These are phyloP conservation scores for Saprolegnia diclina DNA, from an alignment of 352 stramenopile genomes.

Conservation along the genomic window DNA sequence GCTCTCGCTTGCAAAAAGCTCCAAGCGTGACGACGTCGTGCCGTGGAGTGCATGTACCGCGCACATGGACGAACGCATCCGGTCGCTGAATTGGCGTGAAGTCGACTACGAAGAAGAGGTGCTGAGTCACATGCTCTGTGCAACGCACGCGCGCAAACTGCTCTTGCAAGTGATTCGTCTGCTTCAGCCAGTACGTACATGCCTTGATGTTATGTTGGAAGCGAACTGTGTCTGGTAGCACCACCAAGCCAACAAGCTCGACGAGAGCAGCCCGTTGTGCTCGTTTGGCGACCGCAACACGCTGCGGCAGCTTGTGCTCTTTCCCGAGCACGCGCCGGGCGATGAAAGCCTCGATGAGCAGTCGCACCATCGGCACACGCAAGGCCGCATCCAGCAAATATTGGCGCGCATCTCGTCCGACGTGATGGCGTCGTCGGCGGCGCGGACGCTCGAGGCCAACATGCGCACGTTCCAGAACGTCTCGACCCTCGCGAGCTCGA, in stretches of 20 bases:
- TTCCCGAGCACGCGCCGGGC: slow-evolving; percentile 25
- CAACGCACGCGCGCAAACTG: slow-evolving; percentile 57
- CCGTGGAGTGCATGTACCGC: slow-evolving; percentile 65
- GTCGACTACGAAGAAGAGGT: slow-evolving; percentile 55
- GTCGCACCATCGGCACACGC: slow-evolving; percentile 28
- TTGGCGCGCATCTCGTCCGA: slow-evolving; percentile 47
- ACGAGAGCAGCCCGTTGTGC: slow-evolving; percentile 39
- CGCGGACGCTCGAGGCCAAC: slow-evolving; percentile 49
- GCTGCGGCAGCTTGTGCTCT: slow-evolving; percentile 64
- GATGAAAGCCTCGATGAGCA: slow-evolving; percentile 13
- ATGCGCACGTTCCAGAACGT: slow-evolving; percentile 46
- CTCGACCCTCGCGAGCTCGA: slow-evolving; percentile 45
- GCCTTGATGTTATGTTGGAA: neutral
- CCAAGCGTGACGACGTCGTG: slow-evolving; percentile 34
- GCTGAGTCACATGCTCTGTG: slow-evolving; percentile 55
- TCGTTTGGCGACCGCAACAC: slow-evolving; percentile 56
- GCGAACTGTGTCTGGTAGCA: slow-evolving; percentile 28
- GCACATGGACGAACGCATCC: slow-evolving; percentile 52
- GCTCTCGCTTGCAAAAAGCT: slow-evolving; percentile 28
- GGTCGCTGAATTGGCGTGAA: slow-evolving; percentile 53
- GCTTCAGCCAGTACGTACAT: slow-evolving; percentile 1
- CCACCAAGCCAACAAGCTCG: slow-evolving; percentile 27
- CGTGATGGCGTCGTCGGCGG: slow-evolving; percentile 35
- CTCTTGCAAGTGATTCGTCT: slow-evolving; percentile 66
- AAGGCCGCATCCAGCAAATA: slow-evolving; percentile 53